Base-by-base conservation (phyloP, 177 flowering plant species). In the Tripterygium wilfordii region DNA sequence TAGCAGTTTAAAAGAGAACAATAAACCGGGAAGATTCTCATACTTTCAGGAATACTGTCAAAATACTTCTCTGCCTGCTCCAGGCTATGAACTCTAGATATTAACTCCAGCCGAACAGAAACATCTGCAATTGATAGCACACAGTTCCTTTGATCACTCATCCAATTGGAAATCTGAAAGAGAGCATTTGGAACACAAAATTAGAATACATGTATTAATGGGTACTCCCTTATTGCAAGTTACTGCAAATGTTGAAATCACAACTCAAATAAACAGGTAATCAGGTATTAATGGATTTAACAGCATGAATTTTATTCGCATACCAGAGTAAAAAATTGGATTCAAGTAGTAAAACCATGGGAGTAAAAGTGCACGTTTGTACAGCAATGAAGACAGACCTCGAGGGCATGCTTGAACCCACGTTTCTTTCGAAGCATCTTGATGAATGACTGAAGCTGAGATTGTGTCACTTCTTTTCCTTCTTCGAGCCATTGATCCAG, bases 151-250 rank as follows among this genome's bases (percentile, higher is more conserved):
- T 41, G 32, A 9, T 61, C 56, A 38, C 15, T 43, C 65, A 56
- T 54, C 74, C 68, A 72, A 17, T 68, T 49, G 12, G 57, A 68
- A 22, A 71, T 31, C 77, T 71, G 49, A 26, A 18, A 43, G 3
- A 28, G 27, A 39, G 35, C n/a, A n/a, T n/a, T n/a, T n/a, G n/a
- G n/a, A n/a, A n/a, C n/a, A n/a, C n/a, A n/a, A n/a, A n/a, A n/a
- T n/a, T n/a, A n/a, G n/a, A n/a, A n/a, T n/a, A n/a, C n/a, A n/a
- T n/a, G n/a, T n/a, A n/a, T n/a, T n/a, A n/a, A n/a, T n/a, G n/a
- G n/a, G n/a, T n/a, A n/a, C n/a, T n/a, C n/a, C n/a, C n/a, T n/a
- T n/a, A n/a, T n/a, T n/a, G n/a, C n/a, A n/a, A n/a, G n/a, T n/a
- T n/a, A n/a, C n/a, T n/a, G 14, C 19, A 29, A 9, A 35, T 4